A percentile compares a stretch with the other conserved stretches of the same genome.
Conservation (phyloP, 192 early-diverging fungal genomes). For the Lunasporangiospora selenospora region DNA sequence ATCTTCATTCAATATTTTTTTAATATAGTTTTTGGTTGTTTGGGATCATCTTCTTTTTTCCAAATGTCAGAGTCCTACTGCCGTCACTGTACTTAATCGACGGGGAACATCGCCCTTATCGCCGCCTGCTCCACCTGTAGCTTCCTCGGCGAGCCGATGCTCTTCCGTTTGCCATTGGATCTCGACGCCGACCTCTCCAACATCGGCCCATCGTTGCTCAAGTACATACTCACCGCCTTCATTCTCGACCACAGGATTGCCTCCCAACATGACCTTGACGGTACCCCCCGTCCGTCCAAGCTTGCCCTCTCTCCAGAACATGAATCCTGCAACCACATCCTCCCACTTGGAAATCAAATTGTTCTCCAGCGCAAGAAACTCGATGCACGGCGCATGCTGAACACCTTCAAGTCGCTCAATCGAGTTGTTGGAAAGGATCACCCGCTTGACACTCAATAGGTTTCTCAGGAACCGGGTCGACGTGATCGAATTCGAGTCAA, state of each 20-base stretch:
- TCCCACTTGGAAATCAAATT: constrained; percentile 44
- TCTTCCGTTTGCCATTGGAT: constrained; percentile 42
- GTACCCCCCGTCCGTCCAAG: constrained; percentile 20
- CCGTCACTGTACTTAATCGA: too few species aligned
- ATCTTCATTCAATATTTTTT: too few species aligned
- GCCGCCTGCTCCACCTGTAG: background rate
- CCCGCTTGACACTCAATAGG: constrained; percentile 24
- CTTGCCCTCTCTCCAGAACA: constrained; percentile 46
- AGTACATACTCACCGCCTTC: constrained; percentile 46
- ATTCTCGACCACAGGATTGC: constrained; percentile 35
- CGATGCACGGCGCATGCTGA: constrained; percentile 35
- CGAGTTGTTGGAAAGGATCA: constrained; percentile 41
- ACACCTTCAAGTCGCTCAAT: constrained; percentile 42
- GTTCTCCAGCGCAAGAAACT: constrained; percentile 26
- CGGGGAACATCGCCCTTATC: background rate
- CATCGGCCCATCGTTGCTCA: constrained; percentile 45
- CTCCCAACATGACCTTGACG: constrained; percentile 27
- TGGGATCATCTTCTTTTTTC: too few species aligned
- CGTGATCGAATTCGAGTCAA: constrained; percentile 40
- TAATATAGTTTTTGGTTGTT: too few species aligned
- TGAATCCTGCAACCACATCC: constrained; percentile 43
- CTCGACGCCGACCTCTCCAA: constrained; percentile 28
- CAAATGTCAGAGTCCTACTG: too few species aligned
- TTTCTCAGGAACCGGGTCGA: constrained; percentile 41
- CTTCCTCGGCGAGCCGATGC: constrained; percentile 12